Percentiles rank a stretch among this genome's conserved stretches.
Conservation (phyloP, 139 green algal genomes). For the Picochlorum sp. region DNA sequence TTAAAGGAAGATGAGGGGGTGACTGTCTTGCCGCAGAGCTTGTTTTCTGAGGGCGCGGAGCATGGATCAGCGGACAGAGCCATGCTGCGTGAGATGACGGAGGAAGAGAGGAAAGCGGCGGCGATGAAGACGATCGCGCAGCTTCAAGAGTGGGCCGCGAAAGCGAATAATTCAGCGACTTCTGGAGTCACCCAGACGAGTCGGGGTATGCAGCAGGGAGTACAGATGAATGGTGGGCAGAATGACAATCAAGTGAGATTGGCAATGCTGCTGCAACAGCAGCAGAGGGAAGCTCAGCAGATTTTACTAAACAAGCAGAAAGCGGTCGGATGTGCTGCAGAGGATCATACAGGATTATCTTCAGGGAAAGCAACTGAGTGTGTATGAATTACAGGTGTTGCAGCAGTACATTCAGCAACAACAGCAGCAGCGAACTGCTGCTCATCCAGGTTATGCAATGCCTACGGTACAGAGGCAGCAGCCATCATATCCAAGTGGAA, state of each 20-base stretch:
- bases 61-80: conserved; percentile 9
- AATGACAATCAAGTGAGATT: conserved; percentile 6
- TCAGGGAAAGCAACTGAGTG: neutral
- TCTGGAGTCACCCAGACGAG: too few relatives aligned
- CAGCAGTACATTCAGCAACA: neutral
- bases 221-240: too few relatives aligned
- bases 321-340: conserved; percentile 1
- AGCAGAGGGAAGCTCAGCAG: conserved; percentile 12
- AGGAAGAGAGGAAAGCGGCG: neutral
- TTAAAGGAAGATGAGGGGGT: too few relatives aligned
- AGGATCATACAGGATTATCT: conserved; percentile 11
- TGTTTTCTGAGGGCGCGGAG: too few relatives aligned
- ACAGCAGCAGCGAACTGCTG: neutral
- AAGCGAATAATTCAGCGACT: too few relatives aligned
- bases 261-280: neutral
- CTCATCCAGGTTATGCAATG: too few relatives aligned
- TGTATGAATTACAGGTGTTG: neutral
- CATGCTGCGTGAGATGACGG: neutral
- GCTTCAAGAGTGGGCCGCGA: too few relatives aligned
- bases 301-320: conserved; percentile 6
- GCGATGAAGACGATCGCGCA: too few relatives aligned
- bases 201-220: too few relatives aligned
- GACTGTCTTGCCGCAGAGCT: too few relatives aligned
- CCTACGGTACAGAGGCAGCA: too few relatives aligned
- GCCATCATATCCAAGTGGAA: too few relatives aligned